Conservation (phyloP, 164 flowering plant genomes). For the Vitis rupestris region DNA sequence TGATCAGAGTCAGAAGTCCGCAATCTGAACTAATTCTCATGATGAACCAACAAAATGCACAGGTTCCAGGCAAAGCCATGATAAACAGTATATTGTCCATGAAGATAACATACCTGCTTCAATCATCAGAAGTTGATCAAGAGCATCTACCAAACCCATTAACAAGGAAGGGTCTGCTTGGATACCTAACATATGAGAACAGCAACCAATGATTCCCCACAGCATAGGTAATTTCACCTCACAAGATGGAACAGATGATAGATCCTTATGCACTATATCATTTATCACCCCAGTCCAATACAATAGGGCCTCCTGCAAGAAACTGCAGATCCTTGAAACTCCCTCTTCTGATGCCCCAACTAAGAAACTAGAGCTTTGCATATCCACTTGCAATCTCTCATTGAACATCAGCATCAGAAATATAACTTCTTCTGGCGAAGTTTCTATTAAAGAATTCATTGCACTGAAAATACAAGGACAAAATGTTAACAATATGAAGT, state of each 20-base stretch:
- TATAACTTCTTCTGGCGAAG: constrained; percentile 53
- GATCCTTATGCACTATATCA: constrained; percentile 18
- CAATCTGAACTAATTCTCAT: neutral
- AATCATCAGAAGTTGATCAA: constrained; percentile 47
- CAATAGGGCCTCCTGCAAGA: constrained; percentile 28
- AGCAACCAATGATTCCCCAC: constrained; percentile 73
- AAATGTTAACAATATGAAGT: neutral
- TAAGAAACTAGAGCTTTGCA: constrained; percentile 17
- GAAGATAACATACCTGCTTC: constrained; percentile 41
- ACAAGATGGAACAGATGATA: constrained; percentile 20
- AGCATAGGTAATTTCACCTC: constrained; percentile 50
- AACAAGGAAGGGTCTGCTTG: constrained; percentile 36
- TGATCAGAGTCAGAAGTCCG: too few species aligned
- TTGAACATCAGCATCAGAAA: constrained; percentile 48
- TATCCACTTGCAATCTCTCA: constrained; percentile 41
- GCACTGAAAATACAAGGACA: constrained; percentile 49
- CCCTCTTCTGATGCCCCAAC: constrained; percentile 31
- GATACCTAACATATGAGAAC: constrained; percentile 33
- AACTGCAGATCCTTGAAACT: constrained; percentile 27
- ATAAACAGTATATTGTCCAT: neutral
- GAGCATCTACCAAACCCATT: constrained; percentile 49
- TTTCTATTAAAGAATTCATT: constrained; percentile 45
- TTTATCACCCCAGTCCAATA: constrained; percentile 39
- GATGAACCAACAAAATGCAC: neutral
- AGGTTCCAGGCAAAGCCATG: too few species aligned